Percentiles rank a stretch among this genome's conserved stretches.
Conservation (phyloP, 345 rosid genomes). For the Trapa bicornis region DNA sequence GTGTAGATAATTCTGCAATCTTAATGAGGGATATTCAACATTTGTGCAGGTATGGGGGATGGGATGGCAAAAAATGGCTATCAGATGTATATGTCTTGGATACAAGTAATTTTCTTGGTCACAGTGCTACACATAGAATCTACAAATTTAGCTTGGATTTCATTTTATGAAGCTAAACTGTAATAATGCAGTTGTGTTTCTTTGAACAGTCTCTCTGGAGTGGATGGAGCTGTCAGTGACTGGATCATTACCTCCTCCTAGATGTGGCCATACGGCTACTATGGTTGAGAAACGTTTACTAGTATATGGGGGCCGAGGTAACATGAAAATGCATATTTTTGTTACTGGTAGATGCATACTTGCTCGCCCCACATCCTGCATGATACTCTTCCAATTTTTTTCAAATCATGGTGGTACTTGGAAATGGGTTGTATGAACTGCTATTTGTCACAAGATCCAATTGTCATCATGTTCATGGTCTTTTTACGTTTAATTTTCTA, state of each 20-base stretch:
- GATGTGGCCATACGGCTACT: slow-evolving; percentile 96
- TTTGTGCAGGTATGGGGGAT: slow-evolving; percentile 79
- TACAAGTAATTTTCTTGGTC: slow-evolving; percentile 49
- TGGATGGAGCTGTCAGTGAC: slow-evolving; percentile 80
- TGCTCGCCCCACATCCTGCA: neutral
- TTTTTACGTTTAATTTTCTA: neutral
- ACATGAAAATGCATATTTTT: neutral
- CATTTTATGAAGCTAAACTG: neutral
- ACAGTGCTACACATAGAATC: neutral
- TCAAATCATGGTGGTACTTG: neutral
- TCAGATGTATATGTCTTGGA: slow-evolving; percentile 92
- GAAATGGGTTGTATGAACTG: neutral
- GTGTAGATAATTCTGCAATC: neutral
- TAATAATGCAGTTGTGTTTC: slow-evolving; percentile 2
- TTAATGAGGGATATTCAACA: neutral
- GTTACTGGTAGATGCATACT: neutral
- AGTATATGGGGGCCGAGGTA: slow-evolving; percentile 96
- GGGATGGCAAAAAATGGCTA: slow-evolving; percentile 99
- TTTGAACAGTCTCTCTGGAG: slow-evolving; percentile 77
- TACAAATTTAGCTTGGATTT: neutral
- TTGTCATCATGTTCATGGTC: neutral
- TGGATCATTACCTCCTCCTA: slow-evolving; percentile 80
- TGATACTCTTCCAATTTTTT: neutral
- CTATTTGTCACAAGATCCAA: neutral
- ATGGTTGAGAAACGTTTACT: slow-evolving; percentile 93